These are phyloP conservation scores for Fusarium denticulatum DNA, from an alignment of 2,329 filamentous ascomycete genomes.

Conservation along the genomic window DNA sequence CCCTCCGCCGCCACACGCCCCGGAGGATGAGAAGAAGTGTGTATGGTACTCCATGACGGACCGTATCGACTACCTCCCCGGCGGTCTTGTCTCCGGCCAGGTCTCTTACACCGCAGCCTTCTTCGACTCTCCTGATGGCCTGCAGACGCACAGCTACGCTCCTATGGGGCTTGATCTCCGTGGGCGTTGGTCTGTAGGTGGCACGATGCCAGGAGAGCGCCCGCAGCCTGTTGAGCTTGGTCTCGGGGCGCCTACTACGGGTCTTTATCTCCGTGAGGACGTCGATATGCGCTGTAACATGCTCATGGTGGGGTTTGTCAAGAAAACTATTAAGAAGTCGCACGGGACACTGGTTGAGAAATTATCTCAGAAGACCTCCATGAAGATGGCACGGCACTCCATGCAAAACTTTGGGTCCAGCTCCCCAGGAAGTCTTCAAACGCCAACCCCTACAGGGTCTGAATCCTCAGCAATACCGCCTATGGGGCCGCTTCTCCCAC, in stretches of 20 bases:
- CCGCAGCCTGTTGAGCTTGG: conserved; percentile 73
- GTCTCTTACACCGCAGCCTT: conserved; percentile 85
- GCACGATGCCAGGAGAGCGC: conserved; percentile 76
- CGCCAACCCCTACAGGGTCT: conserved; percentile 26
- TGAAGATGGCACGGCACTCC: conserved; percentile 29
- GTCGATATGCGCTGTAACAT: conserved; percentile 83
- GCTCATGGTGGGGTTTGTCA: conserved; percentile 79
- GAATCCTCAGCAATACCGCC: conserved; percentile 20
- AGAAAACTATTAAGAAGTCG: conserved; percentile 81
- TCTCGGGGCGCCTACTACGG: conserved; percentile 70
- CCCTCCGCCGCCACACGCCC: conserved; percentile 71
- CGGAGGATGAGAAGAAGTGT: conserved; percentile 75
- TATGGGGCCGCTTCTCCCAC: conserved; percentile 30
- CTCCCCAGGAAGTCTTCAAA: conserved; percentile 16
- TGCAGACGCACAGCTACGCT: conserved; percentile 86
- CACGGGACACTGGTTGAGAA: conserved; percentile 75
- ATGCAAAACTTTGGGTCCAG: conserved; percentile 19
- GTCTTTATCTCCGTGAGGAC: conserved; percentile 86
- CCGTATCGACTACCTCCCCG: conserved; percentile 78
- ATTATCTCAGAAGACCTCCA: conserved; percentile 54
- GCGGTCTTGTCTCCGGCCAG: conserved; percentile 70
- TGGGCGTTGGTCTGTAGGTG: conserved; percentile 80
- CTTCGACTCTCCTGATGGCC: conserved; percentile 74
- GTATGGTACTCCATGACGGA: conserved; percentile 85
- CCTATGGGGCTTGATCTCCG: conserved; percentile 83